Conservation (phyloP, 2,329 filamentous ascomycete species). For the Trichoderma hamatum region DNA sequence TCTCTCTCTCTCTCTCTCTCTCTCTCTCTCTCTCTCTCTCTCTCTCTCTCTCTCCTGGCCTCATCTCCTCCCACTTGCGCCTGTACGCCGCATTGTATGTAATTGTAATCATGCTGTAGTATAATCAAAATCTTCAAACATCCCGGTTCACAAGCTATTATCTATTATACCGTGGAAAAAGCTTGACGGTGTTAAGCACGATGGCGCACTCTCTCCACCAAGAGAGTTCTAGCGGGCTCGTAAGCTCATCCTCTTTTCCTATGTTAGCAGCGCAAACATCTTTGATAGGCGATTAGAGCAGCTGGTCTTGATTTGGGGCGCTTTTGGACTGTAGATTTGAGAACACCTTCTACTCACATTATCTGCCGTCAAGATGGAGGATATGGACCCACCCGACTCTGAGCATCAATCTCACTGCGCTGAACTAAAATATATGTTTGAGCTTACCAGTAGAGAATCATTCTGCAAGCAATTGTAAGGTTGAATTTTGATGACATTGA, state of each 20-base stretch:
- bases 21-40: too few species aligned
- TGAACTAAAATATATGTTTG: neutral
- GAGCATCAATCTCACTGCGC: neutral
- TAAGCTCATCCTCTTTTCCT: neutral
- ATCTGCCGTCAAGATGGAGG: neutral
- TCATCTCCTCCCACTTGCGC: too few species aligned
- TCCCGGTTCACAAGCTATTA: too few species aligned
- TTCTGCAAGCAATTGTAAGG: neutral
- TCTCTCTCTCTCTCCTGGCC: too few species aligned
- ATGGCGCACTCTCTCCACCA: neutral
- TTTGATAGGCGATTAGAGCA: neutral
- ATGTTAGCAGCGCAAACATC: neutral
- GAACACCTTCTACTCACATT: neutral
- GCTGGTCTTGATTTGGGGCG: neutral
- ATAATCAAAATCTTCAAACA: too few species aligned
- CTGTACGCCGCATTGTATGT: too few species aligned
- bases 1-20: too few species aligned
- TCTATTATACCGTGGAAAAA: too few species aligned
- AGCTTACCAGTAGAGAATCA: neutral
- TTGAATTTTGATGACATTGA: too few species aligned
- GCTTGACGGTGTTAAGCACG: too few species aligned
- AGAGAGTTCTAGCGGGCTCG: neutral
- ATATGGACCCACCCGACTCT: neutral
- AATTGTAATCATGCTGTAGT: too few species aligned
- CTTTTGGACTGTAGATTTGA: neutral